Conservation (phyloP, 2,329 filamentous ascomycete species). For the Drechslera avenae region DNA sequence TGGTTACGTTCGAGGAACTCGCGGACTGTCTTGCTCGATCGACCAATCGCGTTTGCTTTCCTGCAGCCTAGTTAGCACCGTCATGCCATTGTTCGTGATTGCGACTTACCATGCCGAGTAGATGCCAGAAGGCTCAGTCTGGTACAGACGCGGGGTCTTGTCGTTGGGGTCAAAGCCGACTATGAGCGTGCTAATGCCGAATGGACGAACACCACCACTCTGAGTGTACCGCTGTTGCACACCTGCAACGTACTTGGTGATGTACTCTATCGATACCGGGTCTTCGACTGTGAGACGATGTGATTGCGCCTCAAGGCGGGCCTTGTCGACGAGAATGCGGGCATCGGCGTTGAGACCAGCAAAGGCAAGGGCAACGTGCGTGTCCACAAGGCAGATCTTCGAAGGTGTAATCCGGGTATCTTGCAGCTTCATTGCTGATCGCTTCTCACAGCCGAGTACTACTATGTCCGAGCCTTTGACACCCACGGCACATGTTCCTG, state of each 20-base stretch:
- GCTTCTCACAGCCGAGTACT: conserved; percentile 96
- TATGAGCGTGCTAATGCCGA: conserved; percentile 96
- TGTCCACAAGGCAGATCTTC: conserved; percentile 96
- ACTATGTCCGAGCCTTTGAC: conserved; percentile 96
- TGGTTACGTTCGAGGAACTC: conserved; percentile 99
- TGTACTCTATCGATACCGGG: conserved; percentile 97
- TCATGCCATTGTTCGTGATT: not conserved
- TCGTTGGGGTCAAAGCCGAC: conserved; percentile 98
- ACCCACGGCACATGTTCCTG: conserved; percentile 95
- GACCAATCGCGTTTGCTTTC: conserved; percentile 99
- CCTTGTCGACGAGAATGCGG: conserved; percentile 97
- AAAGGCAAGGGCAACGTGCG: conserved; percentile 95
- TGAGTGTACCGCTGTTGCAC: conserved; percentile 99
- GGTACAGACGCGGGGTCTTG: conserved; percentile 86
- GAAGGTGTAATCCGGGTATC: conserved; percentile 98
- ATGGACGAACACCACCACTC: conserved; percentile 97
- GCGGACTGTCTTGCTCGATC: conserved; percentile 97
- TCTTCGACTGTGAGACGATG: conserved; percentile 97
- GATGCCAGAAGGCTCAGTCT: conserved; percentile 99
- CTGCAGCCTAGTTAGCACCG: conserved; percentile 55
- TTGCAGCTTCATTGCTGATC: conserved; percentile 98
- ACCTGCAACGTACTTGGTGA: conserved; percentile 97
- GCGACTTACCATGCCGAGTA: conserved; percentile 92
- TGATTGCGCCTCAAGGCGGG: conserved; percentile 93
- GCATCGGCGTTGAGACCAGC: conserved; percentile 97